These are phyloP conservation scores for Sphaerulina populicola DNA, from an alignment of 2,329 filamentous ascomycete species.

Conservation along the genomic window DNA sequence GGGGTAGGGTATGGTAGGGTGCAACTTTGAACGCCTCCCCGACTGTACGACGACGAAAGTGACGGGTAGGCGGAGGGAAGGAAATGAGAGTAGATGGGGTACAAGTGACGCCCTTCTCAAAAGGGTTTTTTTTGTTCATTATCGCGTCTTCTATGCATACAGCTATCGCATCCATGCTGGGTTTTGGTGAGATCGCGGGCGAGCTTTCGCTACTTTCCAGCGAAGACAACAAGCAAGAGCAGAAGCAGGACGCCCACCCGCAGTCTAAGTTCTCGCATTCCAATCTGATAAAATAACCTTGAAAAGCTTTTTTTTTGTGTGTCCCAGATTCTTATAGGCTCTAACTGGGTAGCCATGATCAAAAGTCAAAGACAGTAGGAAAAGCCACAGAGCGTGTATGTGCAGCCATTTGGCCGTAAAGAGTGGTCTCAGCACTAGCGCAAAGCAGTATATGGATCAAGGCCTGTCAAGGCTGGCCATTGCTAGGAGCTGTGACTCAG, in stretches of 20 bases:
- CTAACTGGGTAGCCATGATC: not conserved
- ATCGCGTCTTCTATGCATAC: conserved; percentile 9
- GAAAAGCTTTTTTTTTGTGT: not conserved
- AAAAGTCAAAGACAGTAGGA: not conserved
- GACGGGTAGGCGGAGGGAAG: not conserved
- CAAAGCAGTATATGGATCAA: conserved; percentile 1
- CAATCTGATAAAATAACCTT: conserved; percentile 4
- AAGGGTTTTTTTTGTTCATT: conserved; percentile 3
- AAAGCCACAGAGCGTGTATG: conserved; percentile 1
- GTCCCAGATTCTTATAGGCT: not conserved
- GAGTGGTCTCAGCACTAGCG: not conserved
- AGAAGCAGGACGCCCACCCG: not conserved
- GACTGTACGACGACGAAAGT: too few relatives aligned
- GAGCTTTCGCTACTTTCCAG: conserved; percentile 1
- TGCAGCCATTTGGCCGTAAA: not conserved
- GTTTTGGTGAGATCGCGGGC: conserved; percentile 9
- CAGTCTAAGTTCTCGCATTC: not conserved
- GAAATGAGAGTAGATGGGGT: not conserved
- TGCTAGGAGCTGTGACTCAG: not conserved
- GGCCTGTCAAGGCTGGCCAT: conserved; percentile 12
- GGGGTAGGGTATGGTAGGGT: too few relatives aligned
- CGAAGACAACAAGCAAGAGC: conserved; percentile 1
- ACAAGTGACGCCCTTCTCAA: not conserved
- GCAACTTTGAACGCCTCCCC: too few relatives aligned
- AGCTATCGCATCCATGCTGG: conserved; percentile 3